Percentiles rank a stretch among this genome's conserved stretches.
Conservation (phyloP, 2,329 filamentous ascomycete genomes). For the Cladosporium austrohemisphaericum region DNA sequence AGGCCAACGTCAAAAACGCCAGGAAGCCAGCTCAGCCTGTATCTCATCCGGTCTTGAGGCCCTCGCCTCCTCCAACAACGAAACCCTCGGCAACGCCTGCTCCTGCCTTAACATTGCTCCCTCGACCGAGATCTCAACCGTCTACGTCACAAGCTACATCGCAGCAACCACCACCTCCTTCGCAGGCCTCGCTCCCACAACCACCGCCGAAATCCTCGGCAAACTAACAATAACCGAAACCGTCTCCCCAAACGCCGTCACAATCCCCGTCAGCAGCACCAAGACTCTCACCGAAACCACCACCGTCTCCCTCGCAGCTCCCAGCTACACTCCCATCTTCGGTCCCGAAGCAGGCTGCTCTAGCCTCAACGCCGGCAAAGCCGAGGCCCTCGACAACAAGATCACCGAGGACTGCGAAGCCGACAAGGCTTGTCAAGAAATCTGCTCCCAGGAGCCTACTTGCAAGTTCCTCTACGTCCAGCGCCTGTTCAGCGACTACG, state of each 20-base stretch:
- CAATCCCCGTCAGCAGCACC: constrained; percentile 18
- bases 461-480: constrained; percentile 21
- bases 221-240: constrained; percentile 18
- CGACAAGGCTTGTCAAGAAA: constrained; percentile 16
- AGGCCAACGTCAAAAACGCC: constrained; percentile 4
- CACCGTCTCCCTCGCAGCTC: constrained; percentile 22
- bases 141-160: constrained; percentile 18
- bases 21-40: constrained; percentile 3
- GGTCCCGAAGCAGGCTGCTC: constrained; percentile 22
- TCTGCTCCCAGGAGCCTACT: constrained; percentile 16
- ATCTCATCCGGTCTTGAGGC: constrained; percentile 3
- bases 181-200: constrained; percentile 15
- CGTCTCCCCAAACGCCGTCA: constrained; percentile 1
- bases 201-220: constrained; percentile 18
- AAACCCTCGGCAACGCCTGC: constrained; percentile 12
- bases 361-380: constrained; percentile 4
- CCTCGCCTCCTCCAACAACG: constrained; percentile 1
- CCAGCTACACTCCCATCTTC: constrained; percentile 26
- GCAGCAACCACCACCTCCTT: constrained; percentile 17
- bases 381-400: constrained; percentile 14
- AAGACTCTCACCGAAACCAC: constrained; percentile 17
- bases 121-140: constrained; percentile 18
- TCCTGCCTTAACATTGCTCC: constrained; percentile 14
- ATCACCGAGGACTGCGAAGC: constrained; percentile 16
- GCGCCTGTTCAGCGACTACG: constrained; percentile 17